Evolutionary conservation across 2,329 filamentous ascomycete species (phyloP), one percentile per base, ranked within the genome.

Genomic region (Fusarium sp.): DNA sequence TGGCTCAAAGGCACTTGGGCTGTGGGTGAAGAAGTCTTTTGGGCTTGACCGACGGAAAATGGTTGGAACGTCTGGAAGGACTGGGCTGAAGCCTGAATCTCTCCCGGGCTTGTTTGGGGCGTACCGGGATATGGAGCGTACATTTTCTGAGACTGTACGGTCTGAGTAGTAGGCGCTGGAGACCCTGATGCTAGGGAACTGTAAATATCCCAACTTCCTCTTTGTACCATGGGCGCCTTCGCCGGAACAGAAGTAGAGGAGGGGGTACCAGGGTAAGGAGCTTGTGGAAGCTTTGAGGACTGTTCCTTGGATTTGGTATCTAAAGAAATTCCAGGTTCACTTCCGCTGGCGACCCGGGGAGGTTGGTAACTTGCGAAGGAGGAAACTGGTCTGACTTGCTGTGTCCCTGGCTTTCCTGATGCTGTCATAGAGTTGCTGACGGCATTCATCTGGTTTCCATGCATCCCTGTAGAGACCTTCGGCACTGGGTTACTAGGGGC

Each of bases 171-270:
- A 18, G 61, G 18, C 9, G 1, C 28, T 4, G 42, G n/a, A 22
- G 61, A 30, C 8, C 17, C 24, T 12, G 45, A 39, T 9, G 47
- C 44, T 10, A 68, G 28, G 4, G 45, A 51, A 10, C 24, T 68
- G 24, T 66, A 68, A 8, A 66, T 48, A 39, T 53, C 47, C 62
- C 62, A 66, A 28, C 65, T 66, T 13, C 42, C n/a, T 60, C 53
- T 53, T 11, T 66, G 44, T 8, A 6, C n/a, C 6, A 38, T 26
- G 3, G 41, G 36, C 4, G 22, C 5, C 8, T 26, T 36, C 6
- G 26, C 15, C 8, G 35, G 24, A 17, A 6, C 24, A 32, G 39
- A 28, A 28, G 28, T 32, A 14, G n/a, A 51, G 2, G 42, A 30
- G 24, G 13, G 2, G 11, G 4, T 3, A 6, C 5, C 8, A 17